Base-by-base conservation (phyloP, 306 rosid species). In the Dicorynia guianensis region DNA sequence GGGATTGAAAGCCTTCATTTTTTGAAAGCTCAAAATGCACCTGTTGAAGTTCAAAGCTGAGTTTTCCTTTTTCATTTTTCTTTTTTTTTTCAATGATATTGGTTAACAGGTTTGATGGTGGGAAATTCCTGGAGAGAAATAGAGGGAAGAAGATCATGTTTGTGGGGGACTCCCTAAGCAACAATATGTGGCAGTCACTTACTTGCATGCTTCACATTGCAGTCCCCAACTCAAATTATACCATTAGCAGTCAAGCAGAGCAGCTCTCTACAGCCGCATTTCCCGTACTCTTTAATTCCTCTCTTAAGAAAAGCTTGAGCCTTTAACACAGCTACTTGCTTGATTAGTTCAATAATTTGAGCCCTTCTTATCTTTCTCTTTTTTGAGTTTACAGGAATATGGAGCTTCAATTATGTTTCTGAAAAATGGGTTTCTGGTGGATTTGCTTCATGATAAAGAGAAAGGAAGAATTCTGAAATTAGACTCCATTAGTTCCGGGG, bases 131-230 rank as follows among this genome's bases (percentile, higher is more conserved):
- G 80, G 82, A 88, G 81, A 90, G 81, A 74, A 42, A 80, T 63
- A 83, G 80, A 76, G 92, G 90, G 35, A 90, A 88, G 72, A 90
- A 82, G 54, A 86, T 92, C 14, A 71, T 87, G 88, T 79, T 92
- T 42, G 90, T 92, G 33, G 97, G 97, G n/a, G 97, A 92, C 43
- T 92, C 93, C n/a, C 72, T 90, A 25, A 90, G 96, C 58, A 80
- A 86, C 56, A 92, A 92, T 71, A 86, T 86, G 89, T 92, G 96
- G 96, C 96, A 90, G 17, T 92, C 97, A 74, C 85, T 90, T 1
- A 59, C 86, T 10, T 92, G 93, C 79, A 78, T 92, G 88, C 84
- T 92, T 17, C 86, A 92, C 78, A 64, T 25, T 49, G 76, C 96
- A 4, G 81, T 81, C 18, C 96, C 91, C 25, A 1, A 46, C 33